Conservation (phyloP, 768 basidiomycete genomes). For the Aureoboletus auriporus region DNA sequence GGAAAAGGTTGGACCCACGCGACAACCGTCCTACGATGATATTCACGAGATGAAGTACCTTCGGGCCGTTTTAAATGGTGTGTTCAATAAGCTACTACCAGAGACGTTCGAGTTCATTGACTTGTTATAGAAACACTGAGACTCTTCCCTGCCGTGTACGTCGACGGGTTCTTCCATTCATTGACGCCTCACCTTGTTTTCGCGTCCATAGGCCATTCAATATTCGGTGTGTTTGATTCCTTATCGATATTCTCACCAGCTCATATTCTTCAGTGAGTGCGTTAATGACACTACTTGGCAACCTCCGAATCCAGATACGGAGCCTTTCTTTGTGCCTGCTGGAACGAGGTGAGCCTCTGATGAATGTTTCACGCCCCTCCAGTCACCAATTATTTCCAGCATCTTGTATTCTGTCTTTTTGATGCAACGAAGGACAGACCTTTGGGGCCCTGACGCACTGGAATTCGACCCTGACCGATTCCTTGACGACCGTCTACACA, state of each 20-base stretch:
- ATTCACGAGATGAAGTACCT: slow-evolving; percentile 41
- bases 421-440: no score
- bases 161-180: not conserved
- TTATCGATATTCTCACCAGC: not conserved
- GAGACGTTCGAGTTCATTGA: not conserved
- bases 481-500: no score
- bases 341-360: slow-evolving; percentile 14
- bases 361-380: not conserved
- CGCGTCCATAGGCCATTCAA: slow-evolving; percentile 28
- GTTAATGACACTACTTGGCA: slow-evolving; percentile 23
- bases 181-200: not conserved
- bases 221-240: slow-evolving; percentile 20
- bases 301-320: slow-evolving; percentile 13
- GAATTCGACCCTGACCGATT: no score
- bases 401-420: slow-evolving; percentile 22
- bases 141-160: slow-evolving; percentile 31
- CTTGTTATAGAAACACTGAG: slow-evolving; percentile 27
- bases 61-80: slow-evolving; percentile 42
- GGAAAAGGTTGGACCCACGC: slow-evolving; percentile 30
- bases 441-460: no score
- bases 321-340: slow-evolving; percentile 29
- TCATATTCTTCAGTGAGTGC: slow-evolving; percentile 11
- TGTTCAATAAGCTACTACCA: not conserved
- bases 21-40: slow-evolving; percentile 38
- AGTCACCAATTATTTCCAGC: slow-evolving; percentile 6